Percentiles rank a stretch among this genome's conserved stretches.
Conservation (phyloP, 257 asterid species). For the Solanum okadae region DNA sequence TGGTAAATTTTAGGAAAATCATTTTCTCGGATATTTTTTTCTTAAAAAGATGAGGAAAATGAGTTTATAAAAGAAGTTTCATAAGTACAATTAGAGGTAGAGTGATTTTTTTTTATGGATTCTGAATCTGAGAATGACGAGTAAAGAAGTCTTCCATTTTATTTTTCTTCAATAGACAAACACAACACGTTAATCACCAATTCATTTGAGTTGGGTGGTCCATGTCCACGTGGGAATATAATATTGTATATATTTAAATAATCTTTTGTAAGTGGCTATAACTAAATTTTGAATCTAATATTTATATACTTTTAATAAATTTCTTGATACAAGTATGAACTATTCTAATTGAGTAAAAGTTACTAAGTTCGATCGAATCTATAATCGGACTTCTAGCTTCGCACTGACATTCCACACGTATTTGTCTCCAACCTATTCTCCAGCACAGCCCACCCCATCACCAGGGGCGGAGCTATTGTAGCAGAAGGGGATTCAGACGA, state of each 20-base stretch:
- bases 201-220: not conserved
- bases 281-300: too few species aligned
- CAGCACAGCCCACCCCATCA: too few species aligned
- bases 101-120: not conserved
- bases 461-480: too few species aligned
- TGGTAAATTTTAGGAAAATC: not conserved
- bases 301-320: too few species aligned
- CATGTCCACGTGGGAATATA: not conserved
- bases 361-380: accelerated
- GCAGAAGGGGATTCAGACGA: too few species aligned
- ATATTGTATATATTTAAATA: too few species aligned
- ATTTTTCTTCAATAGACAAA: too few species aligned
- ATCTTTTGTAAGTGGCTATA: not conserved
- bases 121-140: not conserved
- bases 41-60: not conserved
- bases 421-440: too few species aligned
- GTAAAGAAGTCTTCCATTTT: too few species aligned
- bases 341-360: too few species aligned
- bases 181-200: not conserved
- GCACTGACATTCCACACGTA: not conserved
- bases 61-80: not conserved
- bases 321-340: too few species aligned
- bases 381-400: not conserved
- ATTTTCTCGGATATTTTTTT: too few species aligned
- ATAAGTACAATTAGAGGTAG: not conserved